Conservation (phyloP, 495 filamentous ascomycete species). For the Penicillium pulvis region DNA sequence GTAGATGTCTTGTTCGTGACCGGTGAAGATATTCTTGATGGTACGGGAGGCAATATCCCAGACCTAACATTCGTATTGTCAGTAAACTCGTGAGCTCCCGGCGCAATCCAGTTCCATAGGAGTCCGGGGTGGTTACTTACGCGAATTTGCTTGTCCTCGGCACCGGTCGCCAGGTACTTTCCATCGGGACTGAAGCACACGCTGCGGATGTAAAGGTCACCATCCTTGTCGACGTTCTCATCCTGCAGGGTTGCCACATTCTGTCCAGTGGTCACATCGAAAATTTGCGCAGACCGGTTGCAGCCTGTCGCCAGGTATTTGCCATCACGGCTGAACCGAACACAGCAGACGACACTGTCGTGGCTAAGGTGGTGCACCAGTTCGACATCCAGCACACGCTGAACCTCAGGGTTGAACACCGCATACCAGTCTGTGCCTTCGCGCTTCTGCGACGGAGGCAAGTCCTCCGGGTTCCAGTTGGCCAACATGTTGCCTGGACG, state of each 20-base stretch:
- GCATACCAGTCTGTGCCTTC: constrained; percentile 85
- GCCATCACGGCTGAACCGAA: constrained; percentile 85
- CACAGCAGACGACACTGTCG: constrained; percentile 89
- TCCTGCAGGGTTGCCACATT: constrained; percentile 81
- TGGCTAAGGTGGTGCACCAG: constrained; percentile 83
- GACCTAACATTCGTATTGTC: constrained; percentile 53
- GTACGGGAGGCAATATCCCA: constrained; percentile 79
- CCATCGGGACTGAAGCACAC: constrained; percentile 94
- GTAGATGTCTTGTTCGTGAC: constrained; percentile 93
- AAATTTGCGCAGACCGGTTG: constrained; percentile 88
- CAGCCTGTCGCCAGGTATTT: constrained; percentile 89
- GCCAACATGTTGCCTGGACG: constrained; percentile 77
- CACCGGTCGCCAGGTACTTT: constrained; percentile 84
- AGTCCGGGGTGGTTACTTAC: constrained; percentile 50
- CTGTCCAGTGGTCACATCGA: constrained; percentile 77
- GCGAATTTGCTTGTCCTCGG: constrained; percentile 88
- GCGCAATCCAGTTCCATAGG: not conserved
- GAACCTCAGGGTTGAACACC: constrained; percentile 84
- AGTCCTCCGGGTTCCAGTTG: constrained; percentile 81
- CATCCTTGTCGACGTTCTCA: constrained; percentile 78
- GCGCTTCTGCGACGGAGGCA: constrained; percentile 82
- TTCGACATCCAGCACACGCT: constrained; percentile 82
- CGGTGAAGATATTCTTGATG: constrained; percentile 80
- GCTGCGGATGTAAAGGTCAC: constrained; percentile 87
- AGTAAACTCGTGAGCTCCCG: not conserved